Evolutionary conservation across 1,284 basidiomycete species (phyloP), one percentile per base, ranked within the genome.

Genomic region (Pyrrhoderma lamaoense): DNA sequence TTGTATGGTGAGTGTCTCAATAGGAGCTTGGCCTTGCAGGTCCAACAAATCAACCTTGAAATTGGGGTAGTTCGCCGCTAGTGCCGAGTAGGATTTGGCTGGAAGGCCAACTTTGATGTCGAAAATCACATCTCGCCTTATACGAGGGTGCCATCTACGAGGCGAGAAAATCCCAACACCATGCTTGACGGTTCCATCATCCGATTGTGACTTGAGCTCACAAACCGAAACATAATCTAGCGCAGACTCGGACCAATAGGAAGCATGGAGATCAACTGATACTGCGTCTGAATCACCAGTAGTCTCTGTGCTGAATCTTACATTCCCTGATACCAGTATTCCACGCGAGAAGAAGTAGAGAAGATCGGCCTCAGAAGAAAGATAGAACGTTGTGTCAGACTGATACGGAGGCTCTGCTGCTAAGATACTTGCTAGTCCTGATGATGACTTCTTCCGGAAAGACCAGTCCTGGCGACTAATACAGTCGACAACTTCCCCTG

Each of bases 101-200:
- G 63, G 60, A 19, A 64, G 54, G 1, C 47, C 57, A 0, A 65
- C 56, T 8, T 53, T 53, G 8, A 63, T 56, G 3, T 56, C 47
- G 43, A 62, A 62, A 23, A 42, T 27, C 47, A 53, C 21, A 39
- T 53, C 46, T 14, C 2, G 52, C 52, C 11, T 21, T 21, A 22
- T 19, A 38, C 25, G 7, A 8, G 16, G 27, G 11, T 21, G 54
- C 47, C 59, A 57, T 54, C 14, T 40, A 9, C 7, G 40, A 37
- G 61, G 62, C 3, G 61, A 61, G 35, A 65, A 59, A 5, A 67
- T 58, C 0, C 58, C 64, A 18, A 67, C 56, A 3, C 65, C 64
- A 18, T 47, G 47, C 23, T 65, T 48, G 27, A 5, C 27, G 27
- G 7, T 31, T 31, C 27, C 27, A 5, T 44, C 36, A 9, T 22